These are phyloP conservation scores for Sanghuangporus baumii DNA, from an alignment of 1,284 basidiomycete genomes.

Conservation along the genomic window DNA sequence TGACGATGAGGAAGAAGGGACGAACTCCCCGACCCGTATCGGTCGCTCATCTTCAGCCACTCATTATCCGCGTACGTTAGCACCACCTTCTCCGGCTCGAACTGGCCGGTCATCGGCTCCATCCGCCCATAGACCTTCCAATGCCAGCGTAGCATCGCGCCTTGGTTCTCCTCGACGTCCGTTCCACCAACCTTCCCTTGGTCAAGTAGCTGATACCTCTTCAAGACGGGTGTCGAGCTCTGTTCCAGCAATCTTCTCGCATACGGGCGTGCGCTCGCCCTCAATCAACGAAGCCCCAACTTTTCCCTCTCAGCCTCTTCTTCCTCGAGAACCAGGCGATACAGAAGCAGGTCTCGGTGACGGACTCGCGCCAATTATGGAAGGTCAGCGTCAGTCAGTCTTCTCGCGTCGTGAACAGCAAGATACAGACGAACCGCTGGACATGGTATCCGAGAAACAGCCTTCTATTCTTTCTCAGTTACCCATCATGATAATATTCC, in stretches of 20 bases:
- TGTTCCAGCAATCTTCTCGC: constrained; percentile 72
- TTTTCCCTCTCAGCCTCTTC: constrained; percentile 4
- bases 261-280: constrained; percentile 71
- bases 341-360: constrained; percentile 32
- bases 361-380: constrained; percentile 46
- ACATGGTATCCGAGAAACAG: constrained; percentile 38
- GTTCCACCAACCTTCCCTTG: constrained; percentile 23
- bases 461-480: constrained; percentile 62
- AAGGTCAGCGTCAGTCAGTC: constrained; percentile 29
- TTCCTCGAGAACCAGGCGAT: constrained; percentile 37
- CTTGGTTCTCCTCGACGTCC: constrained; percentile 23
- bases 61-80: constrained; percentile 4
- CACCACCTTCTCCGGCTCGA: constrained; percentile 20
- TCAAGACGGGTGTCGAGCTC: constrained; percentile 43
- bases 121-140: constrained; percentile 28
- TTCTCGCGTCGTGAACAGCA: constrained; percentile 15
- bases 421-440: constrained; percentile 19
- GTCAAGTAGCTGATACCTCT: constrained; percentile 18
- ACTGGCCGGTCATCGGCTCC: constrained; percentile 29
- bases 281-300: constrained; percentile 45
- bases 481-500: constrained; percentile 66
- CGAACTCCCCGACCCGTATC: background rate
- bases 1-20: constrained; percentile 25
- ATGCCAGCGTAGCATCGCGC: constrained; percentile 21
- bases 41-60: background rate